Evolutionary conservation across 169 alveolate species (phyloP).

Genomic region (Babesia ovata): DNA sequence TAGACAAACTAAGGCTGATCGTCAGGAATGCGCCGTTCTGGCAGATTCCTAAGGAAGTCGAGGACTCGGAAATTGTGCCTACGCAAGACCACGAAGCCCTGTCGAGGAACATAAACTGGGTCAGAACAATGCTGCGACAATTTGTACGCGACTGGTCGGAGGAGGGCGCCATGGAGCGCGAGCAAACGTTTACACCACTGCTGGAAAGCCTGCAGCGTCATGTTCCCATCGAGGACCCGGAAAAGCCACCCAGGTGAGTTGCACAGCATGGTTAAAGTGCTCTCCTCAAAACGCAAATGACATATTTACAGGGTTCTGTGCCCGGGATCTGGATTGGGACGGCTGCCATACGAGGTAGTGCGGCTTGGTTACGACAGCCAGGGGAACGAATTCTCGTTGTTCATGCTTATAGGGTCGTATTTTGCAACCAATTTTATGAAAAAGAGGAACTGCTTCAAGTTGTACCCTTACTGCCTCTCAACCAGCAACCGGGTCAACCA

Average conservation of each 20-base stretch:
- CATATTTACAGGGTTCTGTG: constrained; percentile 82
- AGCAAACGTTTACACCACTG: constrained; percentile 90
- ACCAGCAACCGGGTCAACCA: constrained; percentile 81
- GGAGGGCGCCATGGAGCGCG: constrained; percentile 93
- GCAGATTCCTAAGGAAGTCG: constrained; percentile 37
- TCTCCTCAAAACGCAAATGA: neutral
- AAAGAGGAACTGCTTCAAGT: constrained; percentile 64
- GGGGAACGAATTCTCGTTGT: constrained; percentile 97
- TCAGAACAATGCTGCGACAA: constrained; percentile 91
- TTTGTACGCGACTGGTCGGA: constrained; percentile 94
- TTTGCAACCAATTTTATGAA: constrained; percentile 82
- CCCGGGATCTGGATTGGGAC: constrained; percentile 97
- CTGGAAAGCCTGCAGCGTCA: constrained; percentile 82
- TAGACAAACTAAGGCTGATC: constrained; percentile 25
- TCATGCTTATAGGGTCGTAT: constrained; percentile 90
- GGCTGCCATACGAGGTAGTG: constrained; percentile 96
- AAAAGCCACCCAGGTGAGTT: constrained; percentile 45
- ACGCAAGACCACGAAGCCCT: constrained; percentile 52
- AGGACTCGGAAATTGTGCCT: constrained; percentile 57
- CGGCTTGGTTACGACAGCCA: constrained; percentile 94
- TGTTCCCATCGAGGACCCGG: constrained; percentile 78
- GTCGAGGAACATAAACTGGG: constrained; percentile 64
- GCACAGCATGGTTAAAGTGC: neutral
- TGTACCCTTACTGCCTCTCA: constrained; percentile 84
- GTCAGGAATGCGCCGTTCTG: constrained; percentile 56